A percentile compares a stretch with the other conserved stretches of the same genome.
Evolutionary conservation across 768 basidiomycete species (phyloP).

Genomic region (Phylloporus sp.): DNA sequence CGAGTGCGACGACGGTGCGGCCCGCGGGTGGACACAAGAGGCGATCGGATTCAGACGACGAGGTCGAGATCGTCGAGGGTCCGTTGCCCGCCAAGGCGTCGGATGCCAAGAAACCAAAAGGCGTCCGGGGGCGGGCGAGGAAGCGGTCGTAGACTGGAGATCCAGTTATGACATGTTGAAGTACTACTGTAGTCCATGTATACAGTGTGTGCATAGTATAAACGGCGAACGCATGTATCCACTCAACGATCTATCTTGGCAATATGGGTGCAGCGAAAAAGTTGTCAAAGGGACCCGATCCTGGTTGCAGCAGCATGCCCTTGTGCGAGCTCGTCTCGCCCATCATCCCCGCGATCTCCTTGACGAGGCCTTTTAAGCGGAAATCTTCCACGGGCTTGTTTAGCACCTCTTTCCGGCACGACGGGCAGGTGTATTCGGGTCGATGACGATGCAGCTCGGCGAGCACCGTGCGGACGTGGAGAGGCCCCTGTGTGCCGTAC

Average conservation of each 20-base stretch:
- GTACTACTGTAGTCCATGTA: no score
- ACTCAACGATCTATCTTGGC: not conserved
- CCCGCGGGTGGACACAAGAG: constrained; percentile 38
- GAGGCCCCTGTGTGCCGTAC: constrained; percentile 12
- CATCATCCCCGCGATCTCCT: constrained; percentile 42
- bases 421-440: constrained; percentile 63
- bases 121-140: constrained; percentile 37
- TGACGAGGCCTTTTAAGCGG: constrained; percentile 52
- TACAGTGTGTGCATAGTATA: not conserved
- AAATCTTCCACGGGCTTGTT: constrained; percentile 56
- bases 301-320: not conserved
- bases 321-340: constrained; percentile 43
- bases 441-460: constrained; percentile 25
- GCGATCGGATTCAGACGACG: constrained; percentile 51
- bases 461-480: constrained; percentile 18
- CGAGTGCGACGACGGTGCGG: not conserved
- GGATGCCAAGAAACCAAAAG: constrained; percentile 30
- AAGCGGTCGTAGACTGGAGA: no score
- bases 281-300: constrained; percentile 39
- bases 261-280: constrained; percentile 35
- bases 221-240: no score
- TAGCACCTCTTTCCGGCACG: constrained; percentile 49
- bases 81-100: constrained; percentile 37
- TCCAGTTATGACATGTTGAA: no score
- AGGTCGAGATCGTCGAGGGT: constrained; percentile 49